A percentile compares a stretch with the other conserved stretches of the same genome.
Conservation (phyloP, 345 rosid genomes). For the Dovyalis caffra region DNA sequence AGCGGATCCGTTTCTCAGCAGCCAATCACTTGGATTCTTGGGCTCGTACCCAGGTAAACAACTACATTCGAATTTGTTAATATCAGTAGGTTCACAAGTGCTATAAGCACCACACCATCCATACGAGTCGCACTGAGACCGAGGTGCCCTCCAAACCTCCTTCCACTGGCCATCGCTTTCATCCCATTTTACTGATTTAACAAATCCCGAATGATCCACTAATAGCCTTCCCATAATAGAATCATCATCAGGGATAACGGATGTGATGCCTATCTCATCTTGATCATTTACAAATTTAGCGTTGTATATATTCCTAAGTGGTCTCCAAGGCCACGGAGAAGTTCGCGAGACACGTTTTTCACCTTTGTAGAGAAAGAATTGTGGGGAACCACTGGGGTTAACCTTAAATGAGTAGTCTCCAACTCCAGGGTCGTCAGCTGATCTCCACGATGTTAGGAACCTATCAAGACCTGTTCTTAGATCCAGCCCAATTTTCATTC, state of each 20-base stretch:
- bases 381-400: neutral
- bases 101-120: constrained; percentile 12
- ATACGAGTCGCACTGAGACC: constrained; percentile 5
- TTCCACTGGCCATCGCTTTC: neutral
- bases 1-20: neutral
- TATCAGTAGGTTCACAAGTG: no score
- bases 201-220: neutral
- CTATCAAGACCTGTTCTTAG: no score
- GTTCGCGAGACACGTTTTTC: neutral
- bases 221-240: neutral
- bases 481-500: neutral
- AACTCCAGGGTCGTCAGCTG: neutral
- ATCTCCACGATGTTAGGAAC: neutral
- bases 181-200: neutral
- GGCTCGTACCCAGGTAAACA: constrained; percentile 12
- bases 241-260: neutral
- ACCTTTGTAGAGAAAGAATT: neutral
- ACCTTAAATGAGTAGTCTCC: neutral
- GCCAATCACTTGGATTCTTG: neutral
- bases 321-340: neutral
- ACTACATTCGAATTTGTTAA: neutral
- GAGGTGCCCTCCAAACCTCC: neutral
- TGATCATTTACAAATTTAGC: neutral
- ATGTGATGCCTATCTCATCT: neutral
- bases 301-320: neutral